These are phyloP conservation scores for Geoglossum glabrum DNA, from an alignment of 495 filamentous ascomycete species.

Conservation along the genomic window DNA sequence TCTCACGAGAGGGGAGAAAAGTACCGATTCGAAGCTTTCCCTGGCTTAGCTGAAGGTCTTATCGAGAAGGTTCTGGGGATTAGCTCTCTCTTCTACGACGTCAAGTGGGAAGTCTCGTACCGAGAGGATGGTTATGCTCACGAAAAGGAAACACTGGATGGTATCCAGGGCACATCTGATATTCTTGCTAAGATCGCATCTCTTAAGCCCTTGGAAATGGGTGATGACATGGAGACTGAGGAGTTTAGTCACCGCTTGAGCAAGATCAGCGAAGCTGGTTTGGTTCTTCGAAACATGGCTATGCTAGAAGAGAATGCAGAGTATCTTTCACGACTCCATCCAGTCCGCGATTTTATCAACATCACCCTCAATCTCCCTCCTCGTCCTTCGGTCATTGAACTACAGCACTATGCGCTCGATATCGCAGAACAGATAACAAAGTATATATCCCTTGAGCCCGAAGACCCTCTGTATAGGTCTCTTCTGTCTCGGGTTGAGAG, in stretches of 20 bases:
- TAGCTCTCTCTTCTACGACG: conserved; percentile 52
- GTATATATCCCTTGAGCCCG: conserved; percentile 46
- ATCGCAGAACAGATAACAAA: conserved; percentile 81
- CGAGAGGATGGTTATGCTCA: conserved; percentile 31
- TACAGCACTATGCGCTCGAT: conserved; percentile 82
- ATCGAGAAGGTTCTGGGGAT: conserved; percentile 65
- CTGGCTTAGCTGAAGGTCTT: conserved; percentile 72
- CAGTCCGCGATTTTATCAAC: conserved; percentile 59
- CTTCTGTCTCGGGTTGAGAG: conserved; percentile 49
- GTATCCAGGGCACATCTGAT: conserved; percentile 55
- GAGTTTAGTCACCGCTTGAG: conserved; percentile 51
- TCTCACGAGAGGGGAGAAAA: conserved; percentile 89
- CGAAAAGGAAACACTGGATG: conserved; percentile 41
- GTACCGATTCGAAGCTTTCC: conserved; percentile 81
- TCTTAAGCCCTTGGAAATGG: conserved; percentile 29
- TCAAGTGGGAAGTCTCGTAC: conserved; percentile 64
- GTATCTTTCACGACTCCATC: conserved; percentile 51
- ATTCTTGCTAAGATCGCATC: conserved; percentile 45
- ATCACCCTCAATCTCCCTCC: conserved; percentile 62
- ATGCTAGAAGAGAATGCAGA: conserved; percentile 73
- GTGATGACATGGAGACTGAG: conserved; percentile 54
- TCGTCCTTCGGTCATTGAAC: conserved; percentile 53
- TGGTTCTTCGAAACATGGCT: conserved; percentile 85
- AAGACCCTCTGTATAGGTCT: conserved; percentile 61
- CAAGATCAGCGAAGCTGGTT: conserved; percentile 64